phyloP scores from a whole-genome alignment of 768 basidiomycete genomes.

The Pisolithus orientalis region DNA sequence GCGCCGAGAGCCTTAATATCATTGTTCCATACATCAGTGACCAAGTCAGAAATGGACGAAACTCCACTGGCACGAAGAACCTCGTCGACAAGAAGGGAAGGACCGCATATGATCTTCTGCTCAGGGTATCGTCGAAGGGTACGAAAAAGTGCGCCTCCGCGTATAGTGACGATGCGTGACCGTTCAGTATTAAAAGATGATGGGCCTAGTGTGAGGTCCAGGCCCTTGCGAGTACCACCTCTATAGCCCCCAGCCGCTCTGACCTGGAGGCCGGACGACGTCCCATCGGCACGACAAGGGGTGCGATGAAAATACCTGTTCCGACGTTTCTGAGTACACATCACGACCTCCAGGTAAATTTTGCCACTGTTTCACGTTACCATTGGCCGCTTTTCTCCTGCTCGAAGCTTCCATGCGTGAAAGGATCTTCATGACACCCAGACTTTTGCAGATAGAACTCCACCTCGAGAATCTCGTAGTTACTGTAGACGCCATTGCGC shows the following conservation, averaged over 20 bases:
- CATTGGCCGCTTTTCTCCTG: slow-evolving; percentile 60
- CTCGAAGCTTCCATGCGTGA: slow-evolving; percentile 65
- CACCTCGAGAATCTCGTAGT: slow-evolving; percentile 63
- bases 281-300: slow-evolving; percentile 41
- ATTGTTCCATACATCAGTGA: slow-evolving; percentile 47
- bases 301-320: slow-evolving; percentile 76
- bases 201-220: slow-evolving; percentile 65
- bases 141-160: slow-evolving; percentile 67
- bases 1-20: slow-evolving; percentile 51
- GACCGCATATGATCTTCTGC: slow-evolving; percentile 58
- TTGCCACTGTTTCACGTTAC: slow-evolving; percentile 23
- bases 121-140: slow-evolving; percentile 47
- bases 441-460: slow-evolving; percentile 68
- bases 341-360: too few species aligned
- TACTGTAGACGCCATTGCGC: slow-evolving; percentile 23
- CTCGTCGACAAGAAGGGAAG: slow-evolving; percentile 73
- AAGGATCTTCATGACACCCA: slow-evolving; percentile 64
- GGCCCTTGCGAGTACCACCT: slow-evolving; percentile 69
- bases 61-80: slow-evolving; percentile 48
- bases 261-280: slow-evolving; percentile 25
- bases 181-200: slow-evolving; percentile 11
- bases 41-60: slow-evolving; percentile 46
- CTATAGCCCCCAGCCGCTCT: slow-evolving; percentile 55
- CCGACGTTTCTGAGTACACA: background rate
- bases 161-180: slow-evolving; percentile 19